Conservation (phyloP, 139 green algal species). For the Chlorella sp. region DNA sequence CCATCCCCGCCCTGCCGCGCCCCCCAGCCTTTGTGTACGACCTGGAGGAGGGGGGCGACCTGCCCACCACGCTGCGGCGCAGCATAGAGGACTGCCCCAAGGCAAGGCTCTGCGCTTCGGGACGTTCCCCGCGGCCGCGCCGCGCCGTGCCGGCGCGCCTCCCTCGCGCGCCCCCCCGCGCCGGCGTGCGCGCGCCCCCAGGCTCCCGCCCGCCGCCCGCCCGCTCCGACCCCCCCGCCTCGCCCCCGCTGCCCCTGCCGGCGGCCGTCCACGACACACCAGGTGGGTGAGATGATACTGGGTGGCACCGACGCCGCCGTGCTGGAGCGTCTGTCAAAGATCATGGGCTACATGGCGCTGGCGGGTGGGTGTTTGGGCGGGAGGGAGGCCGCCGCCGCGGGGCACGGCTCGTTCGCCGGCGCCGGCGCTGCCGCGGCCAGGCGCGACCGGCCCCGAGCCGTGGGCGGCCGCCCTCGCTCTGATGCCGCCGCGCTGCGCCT, state of each 20-base stretch:
- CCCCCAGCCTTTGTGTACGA: conserved; percentile 91
- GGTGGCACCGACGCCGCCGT: conserved; percentile 59
- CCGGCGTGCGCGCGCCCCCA: not conserved
- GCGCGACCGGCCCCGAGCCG: too few relatives aligned
- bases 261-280: too few relatives aligned
- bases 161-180: too few relatives aligned
- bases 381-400: too few relatives aligned
- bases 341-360: conserved; percentile 87
- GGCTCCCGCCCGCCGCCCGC: too few relatives aligned
- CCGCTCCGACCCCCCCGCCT: too few relatives aligned
- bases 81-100: conserved; percentile 89
- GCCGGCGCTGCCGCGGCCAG: too few relatives aligned
- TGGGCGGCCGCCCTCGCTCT: not conserved
- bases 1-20: too few relatives aligned
- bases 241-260: too few relatives aligned
- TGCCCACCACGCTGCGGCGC: conserved; percentile 86
- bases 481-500: not conserved
- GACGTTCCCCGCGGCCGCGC: not conserved
- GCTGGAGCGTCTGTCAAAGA: conserved; percentile 80
- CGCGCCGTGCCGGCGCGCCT: not conserved
- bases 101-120: conserved; percentile 7
- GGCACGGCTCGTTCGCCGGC: too few relatives aligned
- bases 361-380: not conserved
- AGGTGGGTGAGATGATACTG: conserved; percentile 38
- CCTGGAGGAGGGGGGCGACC: conserved; percentile 55